Percentiles rank a stretch among this genome's conserved stretches.
These are phyloP conservation scores for Odontarrhena argentea DNA, from an alignment of 345 rosid species.

Conservation along the genomic window DNA sequence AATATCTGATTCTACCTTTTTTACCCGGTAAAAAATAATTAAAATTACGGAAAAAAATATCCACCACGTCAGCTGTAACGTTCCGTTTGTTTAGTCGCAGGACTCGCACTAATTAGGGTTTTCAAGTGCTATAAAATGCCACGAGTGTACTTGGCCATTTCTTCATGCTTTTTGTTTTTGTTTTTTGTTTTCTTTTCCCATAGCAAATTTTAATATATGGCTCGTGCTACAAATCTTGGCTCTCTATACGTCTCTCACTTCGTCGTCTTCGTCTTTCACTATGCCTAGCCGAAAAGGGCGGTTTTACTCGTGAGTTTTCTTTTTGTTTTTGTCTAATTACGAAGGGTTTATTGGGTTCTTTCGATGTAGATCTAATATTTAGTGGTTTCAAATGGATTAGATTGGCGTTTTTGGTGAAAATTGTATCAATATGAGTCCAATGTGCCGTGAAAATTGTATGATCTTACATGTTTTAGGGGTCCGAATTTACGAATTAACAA, in stretches of 20 bases:
- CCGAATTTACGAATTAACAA: neutral
- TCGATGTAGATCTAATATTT: neutral
- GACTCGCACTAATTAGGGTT: conserved; percentile 3
- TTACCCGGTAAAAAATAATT: no score
- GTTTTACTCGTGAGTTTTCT: conserved; percentile 10
- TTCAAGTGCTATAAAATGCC: conserved; percentile 1
- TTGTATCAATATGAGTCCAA: neutral
- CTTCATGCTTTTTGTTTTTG: neutral
- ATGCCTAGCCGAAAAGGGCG: conserved; percentile 1
- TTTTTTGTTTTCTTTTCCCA: neutral
- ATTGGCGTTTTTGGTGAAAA: neutral
- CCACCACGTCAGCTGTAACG: conserved; percentile 5
- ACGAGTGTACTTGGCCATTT: neutral
- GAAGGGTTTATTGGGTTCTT: neutral
- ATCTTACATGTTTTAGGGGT: conserved; percentile 1
- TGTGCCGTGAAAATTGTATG: neutral
- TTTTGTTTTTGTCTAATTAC: neutral
- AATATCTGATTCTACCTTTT: no score
- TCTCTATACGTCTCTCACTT: neutral
- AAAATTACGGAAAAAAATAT: neutral
- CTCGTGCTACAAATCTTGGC: conserved; percentile 1
- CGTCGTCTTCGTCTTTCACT: conserved; percentile 12
- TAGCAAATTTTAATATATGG: conserved; percentile 19
- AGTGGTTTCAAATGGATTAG: neutral
- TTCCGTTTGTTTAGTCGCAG: conserved; percentile 9